These are phyloP conservation scores for Blumeria graminis DNA, from an alignment of 2,329 filamentous ascomycete species.

Conservation along the genomic window DNA sequence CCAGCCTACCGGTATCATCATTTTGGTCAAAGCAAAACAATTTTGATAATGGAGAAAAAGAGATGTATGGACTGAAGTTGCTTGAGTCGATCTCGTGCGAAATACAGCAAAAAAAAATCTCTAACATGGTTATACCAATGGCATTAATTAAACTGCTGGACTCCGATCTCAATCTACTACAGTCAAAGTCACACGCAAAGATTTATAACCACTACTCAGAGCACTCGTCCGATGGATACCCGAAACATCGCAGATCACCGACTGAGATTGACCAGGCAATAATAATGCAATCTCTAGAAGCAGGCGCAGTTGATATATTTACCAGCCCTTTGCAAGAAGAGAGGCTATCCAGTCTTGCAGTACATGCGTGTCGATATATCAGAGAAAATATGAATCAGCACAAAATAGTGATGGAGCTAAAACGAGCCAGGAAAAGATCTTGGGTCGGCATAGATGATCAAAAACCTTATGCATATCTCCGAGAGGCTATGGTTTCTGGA, in stretches of 20 bases:
- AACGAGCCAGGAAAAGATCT: constrained; percentile 58
- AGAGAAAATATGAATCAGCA: constrained; percentile 54
- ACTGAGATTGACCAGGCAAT: constrained; percentile 22
- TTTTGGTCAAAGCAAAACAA: constrained; percentile 17
- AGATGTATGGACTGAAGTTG: constrained; percentile 23
- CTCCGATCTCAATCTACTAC: neutral
- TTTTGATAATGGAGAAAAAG: constrained; percentile 17
- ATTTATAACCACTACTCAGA: neutral
- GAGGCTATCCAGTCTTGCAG: constrained; percentile 49
- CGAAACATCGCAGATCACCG: constrained; percentile 11
- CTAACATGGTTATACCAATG: constrained; percentile 24
- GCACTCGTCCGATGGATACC: neutral
- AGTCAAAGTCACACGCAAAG: neutral
- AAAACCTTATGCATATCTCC: constrained; percentile 68
- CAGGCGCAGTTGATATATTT: constrained; percentile 69
- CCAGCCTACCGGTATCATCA: constrained; percentile 6
- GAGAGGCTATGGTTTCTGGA: constrained; percentile 81
- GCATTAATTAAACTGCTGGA: constrained; percentile 18
- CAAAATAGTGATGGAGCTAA: constrained; percentile 43
- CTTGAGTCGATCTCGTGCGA: constrained; percentile 23
- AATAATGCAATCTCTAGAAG: constrained; percentile 54
- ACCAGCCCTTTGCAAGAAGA: constrained; percentile 53
- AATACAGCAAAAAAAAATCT: constrained; percentile 23
- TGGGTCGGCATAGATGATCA: constrained; percentile 77
- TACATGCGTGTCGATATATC: constrained; percentile 64